phyloP scores from a whole-genome alignment of 2,329 filamentous ascomycete genomes.

The Penicillium concentricum region DNA sequence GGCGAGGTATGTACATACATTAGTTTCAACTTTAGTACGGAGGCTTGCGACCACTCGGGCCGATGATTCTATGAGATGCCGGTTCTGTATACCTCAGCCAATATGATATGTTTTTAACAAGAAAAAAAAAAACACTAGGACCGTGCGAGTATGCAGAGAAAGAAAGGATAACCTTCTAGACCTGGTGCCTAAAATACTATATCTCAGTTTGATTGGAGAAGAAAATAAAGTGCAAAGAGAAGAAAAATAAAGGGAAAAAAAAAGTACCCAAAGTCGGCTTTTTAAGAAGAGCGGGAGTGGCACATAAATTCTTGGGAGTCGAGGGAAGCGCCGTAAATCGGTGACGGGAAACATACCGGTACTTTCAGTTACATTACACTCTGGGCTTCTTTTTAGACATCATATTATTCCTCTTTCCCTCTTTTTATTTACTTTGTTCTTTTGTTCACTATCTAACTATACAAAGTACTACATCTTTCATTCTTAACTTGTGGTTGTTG shows the following conservation, averaged over 20 bases:
- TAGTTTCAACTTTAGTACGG: slow-evolving; percentile 8
- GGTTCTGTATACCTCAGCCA: neutral
- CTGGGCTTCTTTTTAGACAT: neutral
- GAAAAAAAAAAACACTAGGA: neutral
- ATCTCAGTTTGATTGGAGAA: slow-evolving; percentile 7
- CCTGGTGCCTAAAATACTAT: neutral
- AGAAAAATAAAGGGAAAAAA: neutral
- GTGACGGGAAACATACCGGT: slow-evolving; percentile 9
- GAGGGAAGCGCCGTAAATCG: slow-evolving; percentile 26
- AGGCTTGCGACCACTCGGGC: slow-evolving; percentile 3
- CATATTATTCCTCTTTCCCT: slow-evolving; percentile 9
- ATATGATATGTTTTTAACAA: neutral
- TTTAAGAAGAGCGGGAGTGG: slow-evolving; percentile 12
- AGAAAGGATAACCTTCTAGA: neutral
- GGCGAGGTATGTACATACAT: neutral
- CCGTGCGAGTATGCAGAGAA: slow-evolving; percentile 6
- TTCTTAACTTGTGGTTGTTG: neutral
- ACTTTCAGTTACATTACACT: neutral
- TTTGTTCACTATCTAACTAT: neutral
- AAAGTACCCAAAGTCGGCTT: neutral
- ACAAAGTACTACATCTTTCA: neutral
- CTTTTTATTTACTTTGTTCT: neutral
- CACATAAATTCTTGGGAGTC: slow-evolving; percentile 10
- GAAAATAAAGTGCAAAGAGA: neutral
- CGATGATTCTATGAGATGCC: slow-evolving; percentile 7